Evolutionary conservation across 2,329 filamentous ascomycete genomes (phyloP).

Genomic region (Tolypocladium pustulatum): DNA sequence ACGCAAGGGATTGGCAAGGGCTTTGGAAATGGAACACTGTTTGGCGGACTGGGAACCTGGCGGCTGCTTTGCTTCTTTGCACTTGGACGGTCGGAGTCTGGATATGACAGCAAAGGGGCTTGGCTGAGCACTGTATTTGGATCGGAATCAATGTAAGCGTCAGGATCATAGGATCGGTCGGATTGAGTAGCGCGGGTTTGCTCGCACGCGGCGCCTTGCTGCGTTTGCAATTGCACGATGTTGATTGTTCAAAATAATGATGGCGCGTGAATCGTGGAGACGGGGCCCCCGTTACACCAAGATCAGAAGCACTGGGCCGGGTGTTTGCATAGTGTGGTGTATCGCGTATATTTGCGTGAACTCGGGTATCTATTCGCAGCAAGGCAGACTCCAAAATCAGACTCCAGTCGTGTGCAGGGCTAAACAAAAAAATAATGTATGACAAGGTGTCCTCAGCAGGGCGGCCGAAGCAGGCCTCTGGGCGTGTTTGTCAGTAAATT

Average conservation of each 20-base stretch:
- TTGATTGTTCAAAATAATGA: neutral
- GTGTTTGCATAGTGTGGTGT: no score
- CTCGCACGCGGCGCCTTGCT: neutral
- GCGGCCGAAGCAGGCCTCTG: no score
- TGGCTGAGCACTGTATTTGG: neutral
- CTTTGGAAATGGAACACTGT: neutral
- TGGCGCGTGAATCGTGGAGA: neutral
- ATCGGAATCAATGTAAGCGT: neutral
- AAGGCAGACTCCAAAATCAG: neutral
- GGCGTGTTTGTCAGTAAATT: conserved; percentile 41
- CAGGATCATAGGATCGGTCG: neutral
- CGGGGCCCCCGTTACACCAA: neutral
- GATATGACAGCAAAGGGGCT: conserved; percentile 6
- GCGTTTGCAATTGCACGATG: neutral
- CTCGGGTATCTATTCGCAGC: conserved; percentile 1
- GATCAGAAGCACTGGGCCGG: neutral
- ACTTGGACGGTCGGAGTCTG: conserved; percentile 16
- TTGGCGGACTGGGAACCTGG: neutral
- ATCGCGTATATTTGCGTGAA: neutral
- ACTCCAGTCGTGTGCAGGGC: neutral
- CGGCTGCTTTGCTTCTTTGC: neutral
- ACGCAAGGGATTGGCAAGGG: neutral
- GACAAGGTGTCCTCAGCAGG: neutral
- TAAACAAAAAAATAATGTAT: neutral
- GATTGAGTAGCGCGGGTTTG: neutral